These are phyloP conservation scores for Corylus americana DNA, from an alignment of 306 rosid species.

Conservation along the genomic window DNA sequence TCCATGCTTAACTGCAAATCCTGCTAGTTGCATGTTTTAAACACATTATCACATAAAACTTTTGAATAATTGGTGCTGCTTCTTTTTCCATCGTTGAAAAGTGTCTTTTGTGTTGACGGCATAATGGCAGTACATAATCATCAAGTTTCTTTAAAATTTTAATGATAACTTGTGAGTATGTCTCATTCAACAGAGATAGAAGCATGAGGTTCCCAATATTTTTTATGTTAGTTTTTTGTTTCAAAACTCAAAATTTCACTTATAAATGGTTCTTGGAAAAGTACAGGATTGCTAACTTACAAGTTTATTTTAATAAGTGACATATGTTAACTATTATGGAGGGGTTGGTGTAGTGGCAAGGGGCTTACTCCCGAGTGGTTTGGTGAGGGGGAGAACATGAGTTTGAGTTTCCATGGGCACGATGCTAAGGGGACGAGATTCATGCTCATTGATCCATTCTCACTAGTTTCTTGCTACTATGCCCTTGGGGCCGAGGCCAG, in stretches of 20 bases:
- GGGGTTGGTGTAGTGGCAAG: too few relatives aligned
- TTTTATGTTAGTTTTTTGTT: conserved; percentile 3
- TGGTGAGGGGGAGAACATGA: too few relatives aligned
- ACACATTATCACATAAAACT: background rate
- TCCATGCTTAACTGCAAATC: background rate
- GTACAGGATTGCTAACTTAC: conserved; percentile 3
- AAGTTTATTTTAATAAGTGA: background rate
- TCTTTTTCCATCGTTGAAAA: conserved; percentile 1
- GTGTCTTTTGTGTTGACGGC: conserved; percentile 9
- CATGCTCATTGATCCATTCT: too few relatives aligned
- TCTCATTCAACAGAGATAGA: conserved; percentile 16
- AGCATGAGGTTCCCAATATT: background rate
- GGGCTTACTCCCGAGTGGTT: too few relatives aligned
- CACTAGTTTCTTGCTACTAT: too few relatives aligned
- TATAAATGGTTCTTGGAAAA: conserved; percentile 1
- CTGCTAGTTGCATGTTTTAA: background rate
- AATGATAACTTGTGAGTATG: conserved; percentile 5
- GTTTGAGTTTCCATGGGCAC: too few relatives aligned
- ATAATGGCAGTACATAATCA: conserved; percentile 5
- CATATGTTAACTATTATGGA: background rate
- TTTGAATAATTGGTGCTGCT: background rate
- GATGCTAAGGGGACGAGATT: too few relatives aligned
- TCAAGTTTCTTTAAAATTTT: conserved; percentile 7
- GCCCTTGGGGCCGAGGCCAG: too few relatives aligned
- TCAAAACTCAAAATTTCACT: background rate